Evolutionary conservation across 192 early-diverging fungal species (phyloP).

Genomic region (Coemansia pectinata): DNA sequence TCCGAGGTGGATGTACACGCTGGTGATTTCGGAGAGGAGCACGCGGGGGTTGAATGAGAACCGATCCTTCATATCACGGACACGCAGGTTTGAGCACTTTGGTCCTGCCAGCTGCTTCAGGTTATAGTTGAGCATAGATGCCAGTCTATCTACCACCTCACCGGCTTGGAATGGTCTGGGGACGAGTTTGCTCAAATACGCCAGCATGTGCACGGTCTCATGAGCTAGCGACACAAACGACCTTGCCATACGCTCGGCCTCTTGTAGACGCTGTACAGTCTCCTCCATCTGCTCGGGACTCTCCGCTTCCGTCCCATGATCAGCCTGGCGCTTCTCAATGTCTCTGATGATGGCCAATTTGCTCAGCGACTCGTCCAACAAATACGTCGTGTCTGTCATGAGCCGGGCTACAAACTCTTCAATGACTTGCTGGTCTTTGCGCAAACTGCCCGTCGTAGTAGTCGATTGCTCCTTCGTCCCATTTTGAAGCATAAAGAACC

Average conservation of each 20-base stretch:
- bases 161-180: slow-evolving; percentile 83
- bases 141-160: slow-evolving; percentile 89
- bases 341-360: slow-evolving; percentile 83
- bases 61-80: slow-evolving; percentile 66
- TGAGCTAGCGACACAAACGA: slow-evolving; percentile 87
- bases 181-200: slow-evolving; percentile 76
- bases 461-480: neutral
- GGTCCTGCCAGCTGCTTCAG: slow-evolving; percentile 87
- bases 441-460: slow-evolving; percentile 35
- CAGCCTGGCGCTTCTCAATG: slow-evolving; percentile 77
- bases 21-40: slow-evolving; percentile 80
- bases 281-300: slow-evolving; percentile 57
- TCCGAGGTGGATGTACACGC: slow-evolving; percentile 80
- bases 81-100: slow-evolving; percentile 86
- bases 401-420: slow-evolving; percentile 85
- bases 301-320: slow-evolving; percentile 40
- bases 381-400: slow-evolving; percentile 95
- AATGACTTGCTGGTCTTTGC: slow-evolving; percentile 40
- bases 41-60: slow-evolving; percentile 87
- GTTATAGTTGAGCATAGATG: slow-evolving; percentile 98
- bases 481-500: slow-evolving; percentile 36
- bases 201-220: slow-evolving; percentile 93
- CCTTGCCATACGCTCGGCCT: slow-evolving; percentile 78
- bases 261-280: slow-evolving; percentile 36
- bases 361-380: slow-evolving; percentile 89